These are phyloP conservation scores for Calocera viscosa DNA, from an alignment of 768 basidiomycete genomes.

Conservation along the genomic window DNA sequence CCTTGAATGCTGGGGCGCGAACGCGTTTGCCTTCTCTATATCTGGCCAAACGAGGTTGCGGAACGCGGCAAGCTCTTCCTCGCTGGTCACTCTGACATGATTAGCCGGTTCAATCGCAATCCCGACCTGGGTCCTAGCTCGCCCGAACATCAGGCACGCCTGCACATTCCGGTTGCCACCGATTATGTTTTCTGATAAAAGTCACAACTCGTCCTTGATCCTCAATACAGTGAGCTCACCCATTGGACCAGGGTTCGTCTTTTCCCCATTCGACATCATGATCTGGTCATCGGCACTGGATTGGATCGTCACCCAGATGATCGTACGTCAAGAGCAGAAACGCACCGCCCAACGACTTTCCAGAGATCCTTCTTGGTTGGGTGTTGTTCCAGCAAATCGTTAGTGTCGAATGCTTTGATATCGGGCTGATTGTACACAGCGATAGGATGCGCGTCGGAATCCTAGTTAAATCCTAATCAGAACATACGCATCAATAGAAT, in stretches of 20 bases:
- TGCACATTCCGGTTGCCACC: conserved; percentile 27
- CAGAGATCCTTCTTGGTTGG: too few relatives aligned
- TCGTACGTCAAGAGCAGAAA: too few relatives aligned
- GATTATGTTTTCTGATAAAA: conserved; percentile 28
- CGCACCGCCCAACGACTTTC: too few relatives aligned
- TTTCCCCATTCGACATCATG: conserved; percentile 28
- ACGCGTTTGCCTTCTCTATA: not conserved
- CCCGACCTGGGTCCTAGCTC: conserved; percentile 29
- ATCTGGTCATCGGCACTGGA: conserved; percentile 33
- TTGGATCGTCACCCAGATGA: too few relatives aligned
- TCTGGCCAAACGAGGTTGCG: not conserved
- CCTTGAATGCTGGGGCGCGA: not conserved
- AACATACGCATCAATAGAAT: too few relatives aligned
- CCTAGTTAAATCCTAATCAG: too few relatives aligned
- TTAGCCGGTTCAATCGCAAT: conserved; percentile 30
- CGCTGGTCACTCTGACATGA: not conserved
- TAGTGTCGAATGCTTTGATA: too few relatives aligned
- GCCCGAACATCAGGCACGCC: conserved; percentile 32
- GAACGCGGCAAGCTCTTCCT: not conserved
- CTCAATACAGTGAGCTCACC: not conserved
- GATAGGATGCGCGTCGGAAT: too few relatives aligned
- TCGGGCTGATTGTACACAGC: too few relatives aligned
- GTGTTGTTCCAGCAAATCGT: too few relatives aligned
- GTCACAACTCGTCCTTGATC: not conserved
- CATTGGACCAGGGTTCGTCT: conserved; percentile 20